Conservation (phyloP, 2,329 filamentous ascomycete species). For the Tothia fuscella region DNA sequence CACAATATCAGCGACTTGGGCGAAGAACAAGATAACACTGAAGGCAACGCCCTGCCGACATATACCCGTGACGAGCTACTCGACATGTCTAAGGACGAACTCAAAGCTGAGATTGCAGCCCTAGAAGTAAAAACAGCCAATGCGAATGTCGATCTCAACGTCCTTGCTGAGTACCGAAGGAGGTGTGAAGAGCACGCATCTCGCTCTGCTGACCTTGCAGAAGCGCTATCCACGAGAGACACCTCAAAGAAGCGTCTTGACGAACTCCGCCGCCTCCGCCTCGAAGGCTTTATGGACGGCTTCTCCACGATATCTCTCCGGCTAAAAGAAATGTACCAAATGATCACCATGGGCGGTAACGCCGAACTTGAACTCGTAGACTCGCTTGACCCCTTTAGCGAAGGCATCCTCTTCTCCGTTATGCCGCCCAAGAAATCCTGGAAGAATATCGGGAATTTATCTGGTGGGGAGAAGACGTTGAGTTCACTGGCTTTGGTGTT, state of each 20-base stretch:
- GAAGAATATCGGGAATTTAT: constrained; percentile 97
- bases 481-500: constrained; percentile 93
- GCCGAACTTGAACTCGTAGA: constrained; percentile 96
- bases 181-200: constrained; percentile 71
- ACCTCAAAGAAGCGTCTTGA: constrained; percentile 84
- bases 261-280: constrained; percentile 74
- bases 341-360: constrained; percentile 99
- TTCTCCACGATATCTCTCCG: constrained; percentile 89
- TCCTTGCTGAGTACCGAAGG: constrained; percentile 78
- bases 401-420: constrained; percentile 92
- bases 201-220: constrained; percentile 71
- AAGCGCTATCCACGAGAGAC: constrained; percentile 68
- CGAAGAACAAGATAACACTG: constrained; percentile 39
- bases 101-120: constrained; percentile 53
- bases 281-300: constrained; percentile 97
- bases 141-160: constrained; percentile 75
- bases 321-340: constrained; percentile 99
- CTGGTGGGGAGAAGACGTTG: constrained; percentile 93
- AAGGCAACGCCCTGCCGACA: constrained; percentile 45
- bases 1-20: constrained; percentile 58
- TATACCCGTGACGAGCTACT: constrained; percentile 62
- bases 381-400: constrained; percentile 88
- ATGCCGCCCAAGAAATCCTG: constrained; percentile 99
- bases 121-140: constrained; percentile 71
- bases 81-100: constrained; percentile 49